phyloP scores from a whole-genome alignment of 2,329 filamentous ascomycete genomes.

The Cercospora zeae-maydis region DNA sequence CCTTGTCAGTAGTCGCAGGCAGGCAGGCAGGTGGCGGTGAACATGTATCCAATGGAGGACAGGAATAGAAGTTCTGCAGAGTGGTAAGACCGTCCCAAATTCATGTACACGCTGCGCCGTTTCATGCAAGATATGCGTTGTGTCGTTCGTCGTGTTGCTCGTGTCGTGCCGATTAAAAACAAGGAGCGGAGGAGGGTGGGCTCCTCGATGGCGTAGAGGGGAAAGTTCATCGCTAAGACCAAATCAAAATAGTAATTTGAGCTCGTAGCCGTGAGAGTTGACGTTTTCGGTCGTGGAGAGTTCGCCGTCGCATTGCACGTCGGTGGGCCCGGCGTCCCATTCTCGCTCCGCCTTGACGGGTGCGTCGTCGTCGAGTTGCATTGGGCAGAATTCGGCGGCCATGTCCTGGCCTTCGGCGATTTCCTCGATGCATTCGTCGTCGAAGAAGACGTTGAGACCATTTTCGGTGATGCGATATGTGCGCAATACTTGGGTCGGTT shows the following conservation, averaged over 20 bases:
- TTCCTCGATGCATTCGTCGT: constrained; percentile 82
- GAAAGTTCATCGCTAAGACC: constrained; percentile 1
- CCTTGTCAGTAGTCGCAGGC: constrained; percentile 2
- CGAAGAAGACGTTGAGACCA: constrained; percentile 78
- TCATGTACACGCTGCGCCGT: constrained; percentile 22
- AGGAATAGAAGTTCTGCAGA: background rate
- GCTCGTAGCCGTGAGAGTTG: constrained; percentile 47
- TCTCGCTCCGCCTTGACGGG: constrained; percentile 47
- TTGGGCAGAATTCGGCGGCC: constrained; percentile 66
- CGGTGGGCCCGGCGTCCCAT: constrained; percentile 50
- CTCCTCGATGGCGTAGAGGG: background rate
- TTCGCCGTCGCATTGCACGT: constrained; percentile 50
- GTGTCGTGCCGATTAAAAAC: constrained; percentile 18
- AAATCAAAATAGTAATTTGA: constrained; percentile 47
- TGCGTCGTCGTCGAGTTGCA: constrained; percentile 44
- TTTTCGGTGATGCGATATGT: constrained; percentile 69
- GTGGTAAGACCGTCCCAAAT: background rate
- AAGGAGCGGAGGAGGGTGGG: constrained; percentile 15
- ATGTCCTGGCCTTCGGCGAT: constrained; percentile 90
- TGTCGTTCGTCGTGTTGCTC: constrained; percentile 23
- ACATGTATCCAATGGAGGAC: too few species aligned
- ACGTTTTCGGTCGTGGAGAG: constrained; percentile 43
- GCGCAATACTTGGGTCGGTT: constrained; percentile 66
- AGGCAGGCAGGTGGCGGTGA: background rate
- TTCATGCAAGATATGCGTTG: constrained; percentile 10